Evolutionary conservation across 108 stramenopile genomes (phyloP), one percentile per base, ranked within the genome.

Genomic region (Aurantiochytrium sp.): DNA sequence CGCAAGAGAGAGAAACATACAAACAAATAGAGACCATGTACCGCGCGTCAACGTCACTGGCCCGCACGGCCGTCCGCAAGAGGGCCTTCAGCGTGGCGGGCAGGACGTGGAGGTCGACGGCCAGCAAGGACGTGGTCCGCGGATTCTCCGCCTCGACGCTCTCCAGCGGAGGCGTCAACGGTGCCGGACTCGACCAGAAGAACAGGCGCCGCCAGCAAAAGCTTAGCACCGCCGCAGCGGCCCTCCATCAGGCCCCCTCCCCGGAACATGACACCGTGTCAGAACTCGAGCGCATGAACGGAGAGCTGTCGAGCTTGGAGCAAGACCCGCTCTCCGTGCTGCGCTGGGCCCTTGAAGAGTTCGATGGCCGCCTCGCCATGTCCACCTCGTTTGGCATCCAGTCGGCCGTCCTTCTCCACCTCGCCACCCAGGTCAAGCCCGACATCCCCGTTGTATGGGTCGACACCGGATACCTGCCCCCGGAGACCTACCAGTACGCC

Each of bases 401-500:
- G 76, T 53, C 49, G 43, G 76, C 76, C 45, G 76, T 83, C 23
- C 51, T 83, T 1, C 28, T 83, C 23, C 76, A 83, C 51, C n/a
- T 83, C 23, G 76, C 76, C 45, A 83, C 76, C 6, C 76, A 83
- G 51, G 3, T 83, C 49, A 83, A 83, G 76, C 76, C 76, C 4
- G 76, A 83, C 23, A 83, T 83, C 76, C 76, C 76, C 51, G 76
- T 83, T 4, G 76, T 83, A 1, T 83, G 76, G 76, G 76, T 83
- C 49, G 76, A 83, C 76, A 83, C 76, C n/a, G 76, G 76, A 8
- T 83, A 83, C 76, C 76, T 83, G 19, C 76, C 76, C 14, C 19
- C 76, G 43, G 76, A 83, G 76, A 83, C 76, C 45, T 83, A 83
- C 76, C 45, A 53, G 4, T 83, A 83, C 51, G 76, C 76, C 19